Percentiles rank a stretch among this genome's conserved stretches.
phyloP scores from a whole-genome alignment of 208 protist species.

The Leishmania guyanensis region DNA sequence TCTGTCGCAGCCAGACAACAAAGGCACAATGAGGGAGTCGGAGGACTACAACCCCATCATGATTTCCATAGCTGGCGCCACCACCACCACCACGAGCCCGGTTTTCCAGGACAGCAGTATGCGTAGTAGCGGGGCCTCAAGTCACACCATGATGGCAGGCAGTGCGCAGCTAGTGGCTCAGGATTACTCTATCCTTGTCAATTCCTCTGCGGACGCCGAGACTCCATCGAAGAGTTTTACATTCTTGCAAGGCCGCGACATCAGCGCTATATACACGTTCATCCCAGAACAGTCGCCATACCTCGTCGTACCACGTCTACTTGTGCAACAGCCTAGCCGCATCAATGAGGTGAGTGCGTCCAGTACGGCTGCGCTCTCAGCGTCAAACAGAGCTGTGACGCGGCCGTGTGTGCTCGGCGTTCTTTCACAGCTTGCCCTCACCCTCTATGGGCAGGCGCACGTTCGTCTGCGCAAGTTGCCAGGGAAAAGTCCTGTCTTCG shows the following conservation, averaged over 20 bases:
- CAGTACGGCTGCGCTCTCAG: not conserved
- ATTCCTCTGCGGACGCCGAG: conserved; percentile 74
- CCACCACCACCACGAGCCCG: conserved; percentile 13
- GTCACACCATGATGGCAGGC: conserved; percentile 41
- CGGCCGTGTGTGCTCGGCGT: conserved; percentile 45
- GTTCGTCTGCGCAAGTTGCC: conserved; percentile 46
- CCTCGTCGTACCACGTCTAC: conserved; percentile 65
- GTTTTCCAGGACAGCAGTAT: conserved; percentile 17
- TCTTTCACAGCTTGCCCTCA: conserved; percentile 48
- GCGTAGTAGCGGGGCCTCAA: conserved; percentile 25
- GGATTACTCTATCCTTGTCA: conserved; percentile 44
- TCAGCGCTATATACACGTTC: conserved; percentile 79
- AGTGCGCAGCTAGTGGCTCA: conserved; percentile 45
- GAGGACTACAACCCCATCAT: conserved; percentile 69
- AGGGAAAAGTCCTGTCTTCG: conserved; percentile 42
- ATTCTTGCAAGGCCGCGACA: conserved; percentile 74
- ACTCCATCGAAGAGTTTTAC: conserved; percentile 64
- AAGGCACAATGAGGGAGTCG: conserved; percentile 51
- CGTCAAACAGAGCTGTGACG: conserved; percentile 3
- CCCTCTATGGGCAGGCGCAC: conserved; percentile 35
- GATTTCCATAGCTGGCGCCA: conserved; percentile 59
- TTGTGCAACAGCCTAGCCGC: conserved; percentile 19
- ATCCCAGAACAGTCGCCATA: conserved; percentile 75
- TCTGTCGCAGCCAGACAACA: conserved; percentile 77
- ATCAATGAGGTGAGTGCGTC: not conserved